Conservation (phyloP, 202 grass and related monocot genomes). For the Bolboschoenoplectus hybrid region DNA sequence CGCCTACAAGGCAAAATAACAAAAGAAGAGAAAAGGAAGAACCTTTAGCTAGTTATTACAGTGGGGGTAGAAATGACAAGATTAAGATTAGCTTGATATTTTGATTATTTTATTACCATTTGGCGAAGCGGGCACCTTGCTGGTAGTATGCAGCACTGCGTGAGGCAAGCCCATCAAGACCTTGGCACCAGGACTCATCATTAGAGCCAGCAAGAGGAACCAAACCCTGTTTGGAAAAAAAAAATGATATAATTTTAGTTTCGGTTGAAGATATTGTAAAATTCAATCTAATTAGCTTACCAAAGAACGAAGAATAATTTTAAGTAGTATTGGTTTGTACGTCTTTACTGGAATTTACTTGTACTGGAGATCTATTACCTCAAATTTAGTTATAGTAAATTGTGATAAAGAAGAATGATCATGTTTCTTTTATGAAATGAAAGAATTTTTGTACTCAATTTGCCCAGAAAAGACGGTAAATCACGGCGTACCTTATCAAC, state of each 20-base stretch:
- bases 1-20: conserved; percentile 42
- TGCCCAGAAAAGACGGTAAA: not conserved
- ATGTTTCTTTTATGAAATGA: conserved; percentile 14
- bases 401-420: not conserved
- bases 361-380: not conserved
- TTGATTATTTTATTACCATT: conserved; percentile 50
- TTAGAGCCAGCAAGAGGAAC: conserved; percentile 66
- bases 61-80: not conserved
- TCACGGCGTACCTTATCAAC: conserved; percentile 58
- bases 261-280: not conserved
- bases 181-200: conserved; percentile 76
- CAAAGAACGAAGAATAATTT: not conserved
- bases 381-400: not conserved
- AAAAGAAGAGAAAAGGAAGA: not conserved
- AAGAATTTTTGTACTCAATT: not conserved
- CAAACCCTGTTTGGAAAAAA: conserved; percentile 48
- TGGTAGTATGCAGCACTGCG: conserved; percentile 74
- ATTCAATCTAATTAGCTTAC: not conserved
- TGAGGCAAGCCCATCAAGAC: conserved; percentile 63
- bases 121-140: conserved; percentile 60
- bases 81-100: not conserved
- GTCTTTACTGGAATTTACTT: not conserved
- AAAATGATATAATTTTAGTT: not conserved
- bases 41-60: not conserved
- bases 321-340: too few relatives aligned